Conservation (phyloP, 495 filamentous ascomycete genomes). For the Penicillium roqueforti region DNA sequence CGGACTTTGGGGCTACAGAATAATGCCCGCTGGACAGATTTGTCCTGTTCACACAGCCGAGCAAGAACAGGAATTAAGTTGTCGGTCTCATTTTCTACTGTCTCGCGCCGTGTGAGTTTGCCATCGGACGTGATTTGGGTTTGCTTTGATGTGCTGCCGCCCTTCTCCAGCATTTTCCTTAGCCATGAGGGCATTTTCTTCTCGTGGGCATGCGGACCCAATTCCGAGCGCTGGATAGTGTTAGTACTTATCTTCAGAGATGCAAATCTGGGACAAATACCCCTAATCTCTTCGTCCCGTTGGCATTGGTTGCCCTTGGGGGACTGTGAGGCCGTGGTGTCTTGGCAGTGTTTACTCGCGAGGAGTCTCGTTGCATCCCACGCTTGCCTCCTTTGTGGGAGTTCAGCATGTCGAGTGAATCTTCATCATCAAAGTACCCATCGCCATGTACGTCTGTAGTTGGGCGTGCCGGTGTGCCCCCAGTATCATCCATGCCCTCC, state of each 20-base stretch:
- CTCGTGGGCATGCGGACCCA: slow-evolving; percentile 85
- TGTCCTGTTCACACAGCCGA: slow-evolving; percentile 65
- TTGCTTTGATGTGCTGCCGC: slow-evolving; percentile 51
- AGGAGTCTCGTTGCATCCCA: slow-evolving; percentile 13
- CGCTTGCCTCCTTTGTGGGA: slow-evolving; percentile 15
- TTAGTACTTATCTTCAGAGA: slow-evolving; percentile 17
- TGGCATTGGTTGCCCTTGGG: slow-evolving; percentile 4
- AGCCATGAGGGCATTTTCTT: slow-evolving; percentile 84
- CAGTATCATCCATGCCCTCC: slow-evolving; percentile 52
- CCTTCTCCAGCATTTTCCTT: slow-evolving; percentile 59
- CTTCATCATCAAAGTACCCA: slow-evolving; percentile 11
- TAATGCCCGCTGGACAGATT: slow-evolving; percentile 62
- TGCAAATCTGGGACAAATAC: slow-evolving; percentile 24
- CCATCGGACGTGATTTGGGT: slow-evolving; percentile 54
- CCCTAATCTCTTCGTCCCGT: slow-evolving; percentile 37
- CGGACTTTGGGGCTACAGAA: slow-evolving; percentile 71
- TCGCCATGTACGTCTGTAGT: not conserved
- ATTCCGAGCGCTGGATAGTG: slow-evolving; percentile 46
- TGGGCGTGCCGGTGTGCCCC: not conserved
- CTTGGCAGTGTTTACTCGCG: slow-evolving; percentile 12
- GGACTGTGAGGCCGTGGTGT: slow-evolving; percentile 12
- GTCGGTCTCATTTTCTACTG: slow-evolving; percentile 57
- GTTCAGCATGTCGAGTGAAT: slow-evolving; percentile 3
- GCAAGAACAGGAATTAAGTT: slow-evolving; percentile 73
- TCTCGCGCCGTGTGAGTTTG: slow-evolving; percentile 38